phyloP scores from a whole-genome alignment of 306 rosid genomes.

The Glycine tomentella region DNA sequence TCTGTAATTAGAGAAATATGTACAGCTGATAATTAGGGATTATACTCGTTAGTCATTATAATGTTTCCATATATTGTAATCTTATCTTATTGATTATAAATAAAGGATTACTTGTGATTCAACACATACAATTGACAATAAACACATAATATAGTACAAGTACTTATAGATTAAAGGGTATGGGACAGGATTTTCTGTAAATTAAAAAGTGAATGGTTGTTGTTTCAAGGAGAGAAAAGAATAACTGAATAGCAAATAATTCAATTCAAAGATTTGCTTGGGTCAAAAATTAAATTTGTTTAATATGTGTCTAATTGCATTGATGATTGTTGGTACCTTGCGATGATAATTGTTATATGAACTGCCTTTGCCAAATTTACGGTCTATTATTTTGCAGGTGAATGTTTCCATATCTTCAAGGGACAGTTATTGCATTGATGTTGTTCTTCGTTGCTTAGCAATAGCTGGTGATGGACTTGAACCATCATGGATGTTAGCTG shows the following conservation, averaged over 20 bases:
- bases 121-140: too few species aligned
- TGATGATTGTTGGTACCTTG: conserved; percentile 19
- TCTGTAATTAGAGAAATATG: too few species aligned
- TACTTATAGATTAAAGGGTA: background rate
- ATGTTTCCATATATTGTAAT: too few species aligned
- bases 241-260: conserved; percentile 3
- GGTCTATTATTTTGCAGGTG: conserved; percentile 58
- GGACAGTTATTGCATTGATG: conserved; percentile 82
- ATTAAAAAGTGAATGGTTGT: conserved; percentile 13
- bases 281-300: conserved; percentile 17
- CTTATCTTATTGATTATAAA: too few species aligned
- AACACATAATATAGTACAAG: too few species aligned
- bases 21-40: too few species aligned
- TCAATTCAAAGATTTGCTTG: conserved; percentile 23
- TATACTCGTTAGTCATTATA: too few species aligned
- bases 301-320: background rate
- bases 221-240: conserved; percentile 9
- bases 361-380: conserved; percentile 31
- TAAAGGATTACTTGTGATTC: too few species aligned
- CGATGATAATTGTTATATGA: background rate
- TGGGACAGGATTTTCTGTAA: conserved; percentile 14
- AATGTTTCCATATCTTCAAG: conserved; percentile 74
- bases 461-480: conserved; percentile 86
- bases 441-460: conserved; percentile 89
- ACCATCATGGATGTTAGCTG: conserved; percentile 16